These are phyloP conservation scores for Bruguiera sexangula DNA, from an alignment of 345 rosid species.

Conservation along the genomic window DNA sequence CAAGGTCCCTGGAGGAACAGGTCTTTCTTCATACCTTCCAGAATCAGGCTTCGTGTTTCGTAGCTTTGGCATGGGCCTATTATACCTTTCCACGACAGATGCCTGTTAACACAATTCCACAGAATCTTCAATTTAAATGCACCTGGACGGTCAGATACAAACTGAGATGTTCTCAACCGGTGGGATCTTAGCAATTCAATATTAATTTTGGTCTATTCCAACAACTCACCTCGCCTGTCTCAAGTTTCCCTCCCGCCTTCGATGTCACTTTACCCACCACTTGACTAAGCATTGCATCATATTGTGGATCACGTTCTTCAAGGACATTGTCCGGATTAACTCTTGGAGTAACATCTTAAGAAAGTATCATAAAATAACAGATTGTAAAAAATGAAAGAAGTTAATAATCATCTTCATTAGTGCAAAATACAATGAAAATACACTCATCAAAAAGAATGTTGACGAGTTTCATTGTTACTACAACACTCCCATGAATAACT, in stretches of 20 bases:
- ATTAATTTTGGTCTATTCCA: not conserved
- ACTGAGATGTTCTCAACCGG: too few species aligned
- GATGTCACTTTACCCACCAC: slow-evolving; percentile 83
- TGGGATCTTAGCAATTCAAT: too few species aligned
- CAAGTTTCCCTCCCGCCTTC: slow-evolving; percentile 78
- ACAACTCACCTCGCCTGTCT: slow-evolving; percentile 84
- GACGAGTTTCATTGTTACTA: not conserved
- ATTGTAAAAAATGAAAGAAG: not conserved
- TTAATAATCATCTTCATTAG: not conserved
- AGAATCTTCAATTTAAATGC: not conserved
- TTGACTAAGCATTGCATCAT: slow-evolving; percentile 76
- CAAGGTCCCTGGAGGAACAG: slow-evolving; percentile 63
- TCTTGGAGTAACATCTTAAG: slow-evolving; percentile 37
- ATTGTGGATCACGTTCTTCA: slow-evolving; percentile 67
- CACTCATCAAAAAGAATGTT: not conserved
- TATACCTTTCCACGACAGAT: slow-evolving; percentile 52
- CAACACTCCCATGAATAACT: not conserved
- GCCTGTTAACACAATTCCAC: slow-evolving; percentile 45
- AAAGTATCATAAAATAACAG: not conserved
- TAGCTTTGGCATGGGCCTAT: slow-evolving; percentile 79
- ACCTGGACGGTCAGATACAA: too few species aligned
- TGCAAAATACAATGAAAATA: not conserved
- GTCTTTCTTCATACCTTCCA: slow-evolving; percentile 55
- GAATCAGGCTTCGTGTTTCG: slow-evolving; percentile 62
- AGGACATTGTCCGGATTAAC: slow-evolving; percentile 46